These are phyloP conservation scores for Pisolithus orientalis DNA, from an alignment of 768 basidiomycete species.

Conservation along the genomic window DNA sequence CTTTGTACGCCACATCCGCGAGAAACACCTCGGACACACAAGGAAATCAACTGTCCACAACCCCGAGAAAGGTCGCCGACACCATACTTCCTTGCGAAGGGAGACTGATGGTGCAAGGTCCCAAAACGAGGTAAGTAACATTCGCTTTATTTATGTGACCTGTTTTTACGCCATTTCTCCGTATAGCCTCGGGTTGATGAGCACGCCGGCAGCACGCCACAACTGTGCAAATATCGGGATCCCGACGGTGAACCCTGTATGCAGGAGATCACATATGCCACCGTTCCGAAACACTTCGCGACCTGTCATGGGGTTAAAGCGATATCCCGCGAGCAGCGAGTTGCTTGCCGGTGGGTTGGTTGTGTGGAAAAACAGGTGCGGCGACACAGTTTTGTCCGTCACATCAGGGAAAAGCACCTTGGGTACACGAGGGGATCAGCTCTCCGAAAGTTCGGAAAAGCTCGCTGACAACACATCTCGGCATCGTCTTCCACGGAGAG, in stretches of 20 bases:
- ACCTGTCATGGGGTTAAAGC: not conserved
- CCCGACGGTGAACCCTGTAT: not conserved
- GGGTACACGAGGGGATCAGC: not conserved
- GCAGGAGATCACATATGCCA: not conserved
- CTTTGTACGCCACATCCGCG: not conserved
- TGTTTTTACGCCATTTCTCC: no score
- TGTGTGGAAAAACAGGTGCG: not conserved
- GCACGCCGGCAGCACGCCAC: not conserved
- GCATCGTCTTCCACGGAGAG: no score
- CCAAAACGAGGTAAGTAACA: no score
- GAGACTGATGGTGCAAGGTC: no score
- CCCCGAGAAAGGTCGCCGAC: no score
- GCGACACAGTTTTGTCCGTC: not conserved
- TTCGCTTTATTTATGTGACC: no score
- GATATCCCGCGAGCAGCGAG: not conserved
- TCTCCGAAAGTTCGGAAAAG: no score
- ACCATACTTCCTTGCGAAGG: no score
- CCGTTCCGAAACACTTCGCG: not conserved
- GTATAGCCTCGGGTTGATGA: no score
- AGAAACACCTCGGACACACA: not conserved
- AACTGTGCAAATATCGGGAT: not conserved
- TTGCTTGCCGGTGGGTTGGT: not conserved
- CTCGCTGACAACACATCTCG: no score
- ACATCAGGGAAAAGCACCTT: conserved; percentile 1
- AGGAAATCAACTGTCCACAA: not conserved